Conservation (phyloP, 768 basidiomycete genomes). For the Mycena sanguinolenta region DNA sequence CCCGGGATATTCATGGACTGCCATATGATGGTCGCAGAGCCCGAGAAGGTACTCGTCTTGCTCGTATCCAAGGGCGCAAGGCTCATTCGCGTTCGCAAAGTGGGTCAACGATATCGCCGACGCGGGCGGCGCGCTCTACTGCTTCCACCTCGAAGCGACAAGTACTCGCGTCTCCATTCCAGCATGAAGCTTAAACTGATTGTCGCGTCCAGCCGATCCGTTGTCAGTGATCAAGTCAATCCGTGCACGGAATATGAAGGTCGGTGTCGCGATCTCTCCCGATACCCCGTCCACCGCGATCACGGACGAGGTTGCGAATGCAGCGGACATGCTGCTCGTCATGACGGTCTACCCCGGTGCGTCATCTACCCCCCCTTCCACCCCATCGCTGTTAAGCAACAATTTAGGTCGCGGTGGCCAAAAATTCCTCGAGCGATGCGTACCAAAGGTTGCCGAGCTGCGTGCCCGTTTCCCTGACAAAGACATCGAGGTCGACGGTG, state of each 20-base stretch:
- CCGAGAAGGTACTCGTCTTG: conserved; percentile 74
- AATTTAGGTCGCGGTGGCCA: conserved; percentile 89
- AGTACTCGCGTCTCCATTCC: conserved; percentile 56
- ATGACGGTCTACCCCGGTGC: conserved; percentile 97
- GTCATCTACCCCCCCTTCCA: conserved; percentile 1
- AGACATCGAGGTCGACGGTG: conserved; percentile 98
- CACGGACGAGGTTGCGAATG: conserved; percentile 84
- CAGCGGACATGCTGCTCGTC: conserved; percentile 95
- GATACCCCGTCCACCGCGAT: conserved; percentile 92
- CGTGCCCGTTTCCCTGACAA: conserved; percentile 91
- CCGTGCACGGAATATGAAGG: conserved; percentile 88
- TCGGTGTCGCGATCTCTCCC: conserved; percentile 96
- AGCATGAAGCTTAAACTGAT: not conserved
- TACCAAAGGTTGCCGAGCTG: conserved; percentile 93
- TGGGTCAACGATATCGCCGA: conserved; percentile 98
- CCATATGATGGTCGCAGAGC: conserved; percentile 99
- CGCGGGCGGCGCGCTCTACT: conserved; percentile 95
- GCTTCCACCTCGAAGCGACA: conserved; percentile 96
- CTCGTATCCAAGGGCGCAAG: not conserved
- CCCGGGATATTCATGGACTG: conserved; percentile 99
- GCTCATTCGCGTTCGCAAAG: conserved; percentile 54
- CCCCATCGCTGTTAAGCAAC: not conserved
- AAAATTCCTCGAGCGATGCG: conserved; percentile 93
- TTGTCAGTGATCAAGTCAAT: conserved; percentile 84
- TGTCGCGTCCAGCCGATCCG: conserved; percentile 66